A percentile compares a stretch with the other conserved stretches of the same genome.
Conservation (phyloP, 176 grass and related monocot genomes). For the Zizania latifolia region DNA sequence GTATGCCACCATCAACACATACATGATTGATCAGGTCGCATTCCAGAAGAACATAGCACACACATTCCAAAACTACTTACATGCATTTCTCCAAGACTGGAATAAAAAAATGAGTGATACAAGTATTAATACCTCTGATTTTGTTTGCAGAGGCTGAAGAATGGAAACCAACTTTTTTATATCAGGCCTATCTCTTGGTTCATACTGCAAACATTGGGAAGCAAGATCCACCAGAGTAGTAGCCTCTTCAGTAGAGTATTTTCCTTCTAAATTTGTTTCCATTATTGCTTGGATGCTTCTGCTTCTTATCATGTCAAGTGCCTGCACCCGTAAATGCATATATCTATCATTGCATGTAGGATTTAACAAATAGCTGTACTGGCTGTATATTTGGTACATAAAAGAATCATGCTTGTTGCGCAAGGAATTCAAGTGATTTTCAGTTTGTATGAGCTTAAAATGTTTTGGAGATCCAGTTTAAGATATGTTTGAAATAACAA, state of each 20-base stretch:
- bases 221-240: slow-evolving; percentile 81
- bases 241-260: slow-evolving; percentile 74
- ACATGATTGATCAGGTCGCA: neutral
- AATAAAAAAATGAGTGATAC: slow-evolving; percentile 1
- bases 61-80: neutral
- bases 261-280: slow-evolving; percentile 92
- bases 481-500: neutral
- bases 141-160: slow-evolving; percentile 67
- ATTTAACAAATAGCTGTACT: neutral
- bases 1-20: neutral
- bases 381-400: neutral
- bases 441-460: neutral
- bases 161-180: slow-evolving; percentile 68
- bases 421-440: neutral
- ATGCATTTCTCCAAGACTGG: neutral
- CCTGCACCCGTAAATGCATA: slow-evolving; percentile 38
- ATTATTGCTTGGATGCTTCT: slow-evolving; percentile 80
- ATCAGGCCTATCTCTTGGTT: slow-evolving; percentile 75
- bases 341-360: slow-evolving; percentile 8
- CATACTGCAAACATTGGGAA: slow-evolving; percentile 86
- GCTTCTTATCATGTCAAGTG: slow-evolving; percentile 75
- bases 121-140: slow-evolving; percentile 49
- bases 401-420: neutral
- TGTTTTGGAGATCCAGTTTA: neutral
- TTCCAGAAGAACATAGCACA: neutral